Evolutionary conservation across 2,329 filamentous ascomycete genomes (phyloP).

Genomic region (Cladosporium sp.): DNA sequence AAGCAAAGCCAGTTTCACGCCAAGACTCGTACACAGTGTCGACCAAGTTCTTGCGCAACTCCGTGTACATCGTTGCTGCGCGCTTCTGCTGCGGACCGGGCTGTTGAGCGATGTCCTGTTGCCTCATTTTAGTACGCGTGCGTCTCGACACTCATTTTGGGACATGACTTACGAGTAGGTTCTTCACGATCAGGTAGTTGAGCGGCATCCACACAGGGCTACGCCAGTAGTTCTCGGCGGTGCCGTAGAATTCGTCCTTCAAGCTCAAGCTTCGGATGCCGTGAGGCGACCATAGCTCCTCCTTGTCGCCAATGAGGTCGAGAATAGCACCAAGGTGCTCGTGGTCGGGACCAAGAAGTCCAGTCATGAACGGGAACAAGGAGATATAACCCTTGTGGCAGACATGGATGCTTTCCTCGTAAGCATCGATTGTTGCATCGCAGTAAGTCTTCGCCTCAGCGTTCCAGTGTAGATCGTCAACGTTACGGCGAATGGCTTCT

Average conservation of each 20-base stretch:
- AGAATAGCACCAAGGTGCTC: slow-evolving; percentile 70
- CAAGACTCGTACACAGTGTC: slow-evolving; percentile 84
- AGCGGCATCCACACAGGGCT: slow-evolving; percentile 94
- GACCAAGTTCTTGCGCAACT: slow-evolving; percentile 77
- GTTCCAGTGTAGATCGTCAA: slow-evolving; percentile 92
- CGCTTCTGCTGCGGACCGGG: slow-evolving; percentile 63
- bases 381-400: slow-evolving; percentile 97
- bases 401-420: slow-evolving; percentile 81
- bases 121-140: neutral
- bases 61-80: slow-evolving; percentile 69
- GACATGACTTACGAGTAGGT: slow-evolving; percentile 63
- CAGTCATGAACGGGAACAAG: slow-evolving; percentile 85
- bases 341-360: slow-evolving; percentile 70
- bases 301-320: slow-evolving; percentile 72
- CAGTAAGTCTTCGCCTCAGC: slow-evolving; percentile 78
- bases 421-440: slow-evolving; percentile 91
- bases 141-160: neutral
- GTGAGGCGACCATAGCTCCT: slow-evolving; percentile 83
- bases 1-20: slow-evolving; percentile 90
- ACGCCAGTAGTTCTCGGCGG: slow-evolving; percentile 95
- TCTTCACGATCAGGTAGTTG: slow-evolving; percentile 80
- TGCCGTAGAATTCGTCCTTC: slow-evolving; percentile 77
- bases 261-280: slow-evolving; percentile 89
- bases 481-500: slow-evolving; percentile 75
- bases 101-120: slow-evolving; percentile 59